Percentiles rank a stretch among this genome's conserved stretches.
phyloP scores from a whole-genome alignment of 2,329 filamentous ascomycete species.

The Colletotrichum tropicicola region DNA sequence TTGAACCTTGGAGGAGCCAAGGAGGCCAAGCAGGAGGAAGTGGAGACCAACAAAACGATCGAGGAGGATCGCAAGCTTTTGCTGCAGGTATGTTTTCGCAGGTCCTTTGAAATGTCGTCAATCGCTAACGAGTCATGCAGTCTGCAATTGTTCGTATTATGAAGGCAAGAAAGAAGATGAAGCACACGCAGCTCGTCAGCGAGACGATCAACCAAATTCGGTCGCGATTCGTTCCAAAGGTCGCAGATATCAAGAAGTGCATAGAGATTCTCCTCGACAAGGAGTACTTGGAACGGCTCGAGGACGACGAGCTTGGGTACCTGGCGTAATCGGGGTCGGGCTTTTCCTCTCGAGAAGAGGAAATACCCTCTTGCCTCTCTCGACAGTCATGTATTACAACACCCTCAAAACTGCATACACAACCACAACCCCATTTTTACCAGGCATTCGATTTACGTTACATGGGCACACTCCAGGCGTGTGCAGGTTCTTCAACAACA shows the following conservation, averaged over 20 bases:
- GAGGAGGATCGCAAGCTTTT: conserved; percentile 97
- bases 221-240: conserved; percentile 89
- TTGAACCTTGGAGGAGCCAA: conserved; percentile 94
- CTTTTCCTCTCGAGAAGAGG: conserved; percentile 23
- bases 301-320: conserved; percentile 94
- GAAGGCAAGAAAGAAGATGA: conserved; percentile 99
- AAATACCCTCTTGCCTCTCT: conserved; percentile 25
- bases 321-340: conserved; percentile 70
- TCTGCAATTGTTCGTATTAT: conserved; percentile 99
- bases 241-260: conserved; percentile 98
- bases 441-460: conserved; percentile 21
- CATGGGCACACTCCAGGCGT: conserved; percentile 18
- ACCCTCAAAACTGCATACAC: conserved; percentile 29
- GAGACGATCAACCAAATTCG: conserved; percentile 97
- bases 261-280: conserved; percentile 99
- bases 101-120: background rate
- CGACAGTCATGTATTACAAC: conserved; percentile 28
- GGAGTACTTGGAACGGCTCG: conserved; percentile 95
- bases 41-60: conserved; percentile 98
- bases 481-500: conserved; percentile 23
- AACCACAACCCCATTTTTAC: conserved; percentile 1
- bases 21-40: conserved; percentile 94
- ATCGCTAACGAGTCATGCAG: conserved; percentile 57
- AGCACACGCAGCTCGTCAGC: conserved; percentile 91
- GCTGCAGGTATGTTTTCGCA: conserved; percentile 80